A percentile compares a stretch with the other conserved stretches of the same genome.
Evolutionary conservation across 805 yeast species (phyloP).

Genomic region (Metschnikowia cerradonensis): DNA sequence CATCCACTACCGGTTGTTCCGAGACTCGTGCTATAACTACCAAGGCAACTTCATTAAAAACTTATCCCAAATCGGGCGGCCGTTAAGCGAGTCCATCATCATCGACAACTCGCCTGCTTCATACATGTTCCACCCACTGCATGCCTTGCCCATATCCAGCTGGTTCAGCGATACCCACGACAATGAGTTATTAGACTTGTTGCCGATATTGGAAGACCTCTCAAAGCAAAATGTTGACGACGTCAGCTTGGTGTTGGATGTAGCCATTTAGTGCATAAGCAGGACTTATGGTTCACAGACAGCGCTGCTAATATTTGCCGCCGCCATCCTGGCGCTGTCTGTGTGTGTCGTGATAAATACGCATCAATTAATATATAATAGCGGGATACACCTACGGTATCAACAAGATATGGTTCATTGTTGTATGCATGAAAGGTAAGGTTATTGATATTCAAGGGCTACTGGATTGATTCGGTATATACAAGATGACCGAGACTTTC

Average conservation of each 20-base stretch:
- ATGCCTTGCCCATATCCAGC: conserved; percentile 92
- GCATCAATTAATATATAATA: not conserved
- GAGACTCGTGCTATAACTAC: conserved; percentile 91
- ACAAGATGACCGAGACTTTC: too few relatives aligned
- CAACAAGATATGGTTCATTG: not conserved
- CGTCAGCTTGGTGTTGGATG: conserved; percentile 81
- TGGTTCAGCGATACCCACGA: conserved; percentile 99
- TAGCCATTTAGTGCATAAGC: conserved; percentile 41
- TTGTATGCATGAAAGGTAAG: not conserved
- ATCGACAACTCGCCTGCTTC: conserved; percentile 98
- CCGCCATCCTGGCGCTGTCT: not conserved
- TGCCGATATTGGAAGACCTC: conserved; percentile 86
- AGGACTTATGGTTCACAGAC: conserved; percentile 16
- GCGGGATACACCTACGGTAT: too few relatives aligned
- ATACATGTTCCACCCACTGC: conserved; percentile 96
- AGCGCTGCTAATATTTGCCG: not conserved
- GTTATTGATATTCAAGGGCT: too few relatives aligned
- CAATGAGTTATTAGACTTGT: conserved; percentile 85
- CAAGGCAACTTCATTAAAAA: conserved; percentile 95
- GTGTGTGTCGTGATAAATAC: conserved; percentile 1
- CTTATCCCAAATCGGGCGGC: conserved; percentile 90
- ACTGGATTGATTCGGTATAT: too few relatives aligned
- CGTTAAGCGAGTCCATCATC: conserved; percentile 77
- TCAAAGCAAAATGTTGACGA: conserved; percentile 72
- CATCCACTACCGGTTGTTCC: conserved; percentile 86